These are phyloP conservation scores for Mucor racemosus DNA, from an alignment of 371 early-diverging fungal species.

Conservation along the genomic window DNA sequence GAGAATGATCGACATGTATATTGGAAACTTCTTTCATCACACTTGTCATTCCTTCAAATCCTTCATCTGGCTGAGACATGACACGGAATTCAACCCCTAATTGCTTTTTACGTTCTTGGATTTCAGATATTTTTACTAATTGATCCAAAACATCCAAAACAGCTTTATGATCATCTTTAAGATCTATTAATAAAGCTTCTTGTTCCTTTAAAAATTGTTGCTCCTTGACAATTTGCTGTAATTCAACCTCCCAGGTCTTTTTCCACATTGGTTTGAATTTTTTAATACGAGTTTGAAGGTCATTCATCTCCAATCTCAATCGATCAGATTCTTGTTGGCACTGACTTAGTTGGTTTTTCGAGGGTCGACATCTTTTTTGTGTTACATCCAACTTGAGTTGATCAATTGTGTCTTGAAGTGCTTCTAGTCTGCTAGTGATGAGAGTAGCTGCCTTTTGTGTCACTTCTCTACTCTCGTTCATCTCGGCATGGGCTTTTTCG, in stretches of 20 bases:
- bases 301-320: conserved; percentile 50
- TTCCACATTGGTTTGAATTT: conserved; percentile 74
- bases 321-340: conserved; percentile 54
- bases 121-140: conserved; percentile 61
- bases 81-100: background rate
- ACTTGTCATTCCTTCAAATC: conserved; percentile 55
- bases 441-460: conserved; percentile 60
- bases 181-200: conserved; percentile 66
- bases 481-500: conserved; percentile 42
- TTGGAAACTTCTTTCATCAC: conserved; percentile 73
- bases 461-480: conserved; percentile 63
- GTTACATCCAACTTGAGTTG: conserved; percentile 81
- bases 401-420: conserved; percentile 72
- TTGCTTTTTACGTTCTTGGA: conserved; percentile 50
- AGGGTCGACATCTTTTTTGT: conserved; percentile 70
- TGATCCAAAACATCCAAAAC: conserved; percentile 62
- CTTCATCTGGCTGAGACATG: conserved; percentile 10
- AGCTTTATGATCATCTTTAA: conserved; percentile 67
- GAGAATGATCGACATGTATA: conserved; percentile 69
- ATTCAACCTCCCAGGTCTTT: conserved; percentile 79
- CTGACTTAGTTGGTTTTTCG: conserved; percentile 54
- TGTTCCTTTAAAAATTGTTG: conserved; percentile 80
- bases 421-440: conserved; percentile 66
- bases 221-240: conserved; percentile 79
- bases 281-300: conserved; percentile 56